phyloP scores from a whole-genome alignment of 2,329 filamentous ascomycete genomes.

The Byssothecium circinans region DNA sequence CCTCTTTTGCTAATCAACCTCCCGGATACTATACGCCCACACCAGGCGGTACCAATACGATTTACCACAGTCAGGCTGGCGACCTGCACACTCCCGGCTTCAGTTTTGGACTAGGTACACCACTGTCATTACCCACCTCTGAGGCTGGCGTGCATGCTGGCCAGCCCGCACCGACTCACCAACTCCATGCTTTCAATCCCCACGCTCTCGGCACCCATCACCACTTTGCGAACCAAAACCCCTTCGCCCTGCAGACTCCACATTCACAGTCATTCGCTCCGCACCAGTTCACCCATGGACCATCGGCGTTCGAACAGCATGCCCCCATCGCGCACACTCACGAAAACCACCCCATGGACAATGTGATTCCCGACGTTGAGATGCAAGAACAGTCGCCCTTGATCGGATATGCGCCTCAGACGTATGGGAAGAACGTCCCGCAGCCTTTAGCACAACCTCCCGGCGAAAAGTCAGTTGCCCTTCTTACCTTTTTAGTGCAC shows the following conservation, averaged over 20 bases:
- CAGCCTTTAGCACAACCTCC: constrained; percentile 40
- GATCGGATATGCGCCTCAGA: constrained; percentile 58
- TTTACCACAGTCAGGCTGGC: constrained; percentile 81
- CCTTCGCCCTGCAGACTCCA: constrained; percentile 62
- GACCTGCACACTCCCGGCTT: constrained; percentile 84
- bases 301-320: constrained; percentile 70
- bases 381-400: constrained; percentile 65
- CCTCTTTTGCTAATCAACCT: constrained; percentile 75
- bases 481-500: neutral
- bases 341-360: constrained; percentile 68
- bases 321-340: constrained; percentile 66
- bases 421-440: constrained; percentile 51
- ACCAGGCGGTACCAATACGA: constrained; percentile 74
- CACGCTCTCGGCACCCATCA: constrained; percentile 41
- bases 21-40: constrained; percentile 88
- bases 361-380: constrained; percentile 56
- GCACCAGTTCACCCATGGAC: constrained; percentile 77
- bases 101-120: constrained; percentile 74
- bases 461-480: constrained; percentile 50
- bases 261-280: constrained; percentile 66
- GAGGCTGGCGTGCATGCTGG: constrained; percentile 65
- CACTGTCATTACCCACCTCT: constrained; percentile 77
- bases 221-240: constrained; percentile 66
- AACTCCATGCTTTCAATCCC: constrained; percentile 68
- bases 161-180: constrained; percentile 47